Evolutionary conservation across 352 stramenopile genomes (phyloP).

Genomic region (Pythium aristosporum): DNA sequence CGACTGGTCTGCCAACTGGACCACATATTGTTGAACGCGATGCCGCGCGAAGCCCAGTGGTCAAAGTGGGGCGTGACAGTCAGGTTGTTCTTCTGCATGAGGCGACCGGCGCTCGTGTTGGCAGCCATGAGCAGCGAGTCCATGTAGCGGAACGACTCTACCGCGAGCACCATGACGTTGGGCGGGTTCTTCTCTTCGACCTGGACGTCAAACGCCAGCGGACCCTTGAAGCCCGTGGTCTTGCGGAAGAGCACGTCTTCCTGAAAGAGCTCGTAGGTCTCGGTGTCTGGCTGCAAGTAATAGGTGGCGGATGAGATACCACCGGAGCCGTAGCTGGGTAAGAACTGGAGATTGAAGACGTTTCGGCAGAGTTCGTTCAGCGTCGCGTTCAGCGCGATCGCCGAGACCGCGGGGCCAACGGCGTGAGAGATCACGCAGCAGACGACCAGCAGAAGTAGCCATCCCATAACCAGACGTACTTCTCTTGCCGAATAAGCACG

Average conservation of each 20-base stretch:
- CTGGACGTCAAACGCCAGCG: conserved; percentile 40
- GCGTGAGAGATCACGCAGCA: background rate
- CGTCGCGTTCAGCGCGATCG: conserved; percentile 16
- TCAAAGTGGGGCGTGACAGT: conserved; percentile 53
- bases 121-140: conserved; percentile 54
- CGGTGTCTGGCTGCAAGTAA: conserved; percentile 43
- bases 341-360: conserved; percentile 7
- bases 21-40: conserved; percentile 59
- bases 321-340: background rate
- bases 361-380: conserved; percentile 20
- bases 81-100: conserved; percentile 35
- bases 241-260: conserved; percentile 41
- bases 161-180: conserved; percentile 49
- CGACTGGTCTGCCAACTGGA: conserved; percentile 61
- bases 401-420: background rate
- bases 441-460: background rate
- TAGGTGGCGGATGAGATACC: conserved; percentile 5
- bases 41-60: conserved; percentile 40
- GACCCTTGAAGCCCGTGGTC: conserved; percentile 43
- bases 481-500: background rate
- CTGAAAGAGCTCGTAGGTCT: conserved; percentile 42
- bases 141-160: conserved; percentile 56
- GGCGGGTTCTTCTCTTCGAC: conserved; percentile 35
- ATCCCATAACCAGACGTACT: background rate
- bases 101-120: conserved; percentile 24